These are phyloP conservation scores for Grosmannia clavigera DNA, from an alignment of 2,329 filamentous ascomycete genomes.

Conservation along the genomic window DNA sequence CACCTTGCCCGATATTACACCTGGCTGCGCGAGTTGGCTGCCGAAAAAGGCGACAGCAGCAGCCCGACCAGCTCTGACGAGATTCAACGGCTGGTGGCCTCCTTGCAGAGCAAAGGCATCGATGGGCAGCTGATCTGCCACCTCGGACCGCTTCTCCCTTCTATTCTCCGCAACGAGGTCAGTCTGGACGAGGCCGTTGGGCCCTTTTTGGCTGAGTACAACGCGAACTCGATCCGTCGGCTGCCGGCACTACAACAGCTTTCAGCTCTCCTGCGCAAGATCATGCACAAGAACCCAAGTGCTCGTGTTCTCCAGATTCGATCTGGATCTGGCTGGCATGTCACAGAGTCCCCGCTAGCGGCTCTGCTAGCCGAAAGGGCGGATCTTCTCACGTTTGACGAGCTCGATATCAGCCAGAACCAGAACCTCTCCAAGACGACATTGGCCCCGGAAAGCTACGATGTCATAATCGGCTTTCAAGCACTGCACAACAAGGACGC, in stretches of 20 bases:
- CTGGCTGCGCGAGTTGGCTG: not conserved
- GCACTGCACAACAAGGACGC: conserved; percentile 14
- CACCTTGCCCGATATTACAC: not conserved
- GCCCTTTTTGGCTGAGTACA: no score
- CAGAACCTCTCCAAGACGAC: conserved; percentile 15
- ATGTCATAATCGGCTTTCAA: conserved; percentile 20
- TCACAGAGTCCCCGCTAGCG: conserved; percentile 12
- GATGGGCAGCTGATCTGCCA: no score
- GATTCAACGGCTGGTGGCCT: no score
- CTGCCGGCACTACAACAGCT: not conserved
- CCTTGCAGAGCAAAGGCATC: no score
- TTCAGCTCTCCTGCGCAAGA: not conserved
- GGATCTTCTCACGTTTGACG: not conserved
- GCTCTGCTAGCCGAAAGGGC: conserved; percentile 22
- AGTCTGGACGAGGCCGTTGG: no score
- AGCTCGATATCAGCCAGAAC: conserved; percentile 18
- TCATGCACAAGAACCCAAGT: not conserved
- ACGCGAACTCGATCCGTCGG: no score
- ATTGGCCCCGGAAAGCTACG: conserved; percentile 16
- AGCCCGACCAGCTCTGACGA: no score
- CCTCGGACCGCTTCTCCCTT: no score
- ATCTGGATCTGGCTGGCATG: conserved; percentile 22
- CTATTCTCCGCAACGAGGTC: no score
- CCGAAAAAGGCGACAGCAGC: no score
- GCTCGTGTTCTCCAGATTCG: conserved; percentile 16